Evolutionary conservation across 768 basidiomycete species (phyloP).

Genomic region (Mycena floridula): DNA sequence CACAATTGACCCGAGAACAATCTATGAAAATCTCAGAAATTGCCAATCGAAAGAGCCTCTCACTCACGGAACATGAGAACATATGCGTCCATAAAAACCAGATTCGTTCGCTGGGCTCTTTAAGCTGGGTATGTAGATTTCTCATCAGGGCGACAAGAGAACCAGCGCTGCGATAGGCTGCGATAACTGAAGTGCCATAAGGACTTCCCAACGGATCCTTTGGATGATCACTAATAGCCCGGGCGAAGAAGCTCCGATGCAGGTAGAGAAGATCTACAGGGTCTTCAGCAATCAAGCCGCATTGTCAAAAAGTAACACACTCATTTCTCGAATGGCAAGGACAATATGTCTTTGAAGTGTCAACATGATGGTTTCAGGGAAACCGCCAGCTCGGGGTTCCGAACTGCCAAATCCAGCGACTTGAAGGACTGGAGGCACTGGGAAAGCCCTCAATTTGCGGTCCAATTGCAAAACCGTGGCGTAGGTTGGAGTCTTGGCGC

Average conservation of each 20-base stretch:
- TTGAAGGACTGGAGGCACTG: conserved; percentile 59
- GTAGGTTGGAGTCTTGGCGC: conserved; percentile 63
- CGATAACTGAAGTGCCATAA: conserved; percentile 68
- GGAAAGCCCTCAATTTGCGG: conserved; percentile 61
- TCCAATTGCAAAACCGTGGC: conserved; percentile 63
- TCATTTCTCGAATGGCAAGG: conserved; percentile 62
- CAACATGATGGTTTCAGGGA: conserved; percentile 45
- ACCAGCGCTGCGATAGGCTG: conserved; percentile 68
- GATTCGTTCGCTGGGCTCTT: conserved; percentile 56
- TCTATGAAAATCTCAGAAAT: conserved; percentile 28
- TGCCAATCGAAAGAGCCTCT: conserved; percentile 4
- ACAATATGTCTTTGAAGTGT: conserved; percentile 64
- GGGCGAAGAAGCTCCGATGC: conserved; percentile 69
- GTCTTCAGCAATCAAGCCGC: conserved; percentile 1
- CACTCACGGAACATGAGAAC: conserved; percentile 59
- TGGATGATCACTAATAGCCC: conserved; percentile 66
- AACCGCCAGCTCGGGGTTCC: conserved; percentile 36
- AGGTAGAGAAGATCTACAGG: conserved; percentile 58
- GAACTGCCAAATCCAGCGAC: conserved; percentile 61
- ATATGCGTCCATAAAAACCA: conserved; percentile 47
- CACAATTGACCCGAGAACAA: conserved; percentile 69
- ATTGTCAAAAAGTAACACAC: conserved; percentile 30
- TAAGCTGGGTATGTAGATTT: conserved; percentile 58
- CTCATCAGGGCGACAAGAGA: conserved; percentile 67
- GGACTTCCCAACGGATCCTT: conserved; percentile 70